Evolutionary conservation across 345 rosid species (phyloP).

Genomic region (Eucalyptus marginata): DNA sequence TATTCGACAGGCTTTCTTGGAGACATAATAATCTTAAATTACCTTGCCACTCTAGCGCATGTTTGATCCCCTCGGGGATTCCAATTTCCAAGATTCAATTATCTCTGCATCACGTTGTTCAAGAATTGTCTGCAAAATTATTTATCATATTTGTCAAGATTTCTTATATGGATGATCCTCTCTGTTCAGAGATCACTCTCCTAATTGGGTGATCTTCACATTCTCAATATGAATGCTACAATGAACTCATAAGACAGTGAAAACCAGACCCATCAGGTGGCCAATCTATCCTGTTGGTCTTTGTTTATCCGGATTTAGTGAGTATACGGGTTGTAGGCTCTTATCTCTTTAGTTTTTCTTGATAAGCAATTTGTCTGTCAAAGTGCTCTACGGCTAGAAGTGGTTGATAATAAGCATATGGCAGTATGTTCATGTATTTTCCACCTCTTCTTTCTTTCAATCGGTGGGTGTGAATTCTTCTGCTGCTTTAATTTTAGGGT

Average conservation of each 20-base stretch:
- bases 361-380: not conserved
- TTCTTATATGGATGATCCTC: not conserved
- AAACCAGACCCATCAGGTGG: not conserved
- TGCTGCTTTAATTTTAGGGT: not conserved
- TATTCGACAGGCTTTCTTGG: not conserved
- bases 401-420: not conserved
- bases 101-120: not conserved
- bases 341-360: not conserved
- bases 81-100: not conserved
- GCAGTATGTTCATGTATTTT: not conserved
- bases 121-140: not conserved
- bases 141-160: not conserved
- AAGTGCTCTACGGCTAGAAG: not conserved
- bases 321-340: not conserved
- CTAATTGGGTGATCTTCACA: not conserved
- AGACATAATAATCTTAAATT: not conserved
- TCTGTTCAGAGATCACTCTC: not conserved
- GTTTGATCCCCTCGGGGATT: not conserved
- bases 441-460: not conserved
- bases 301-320: not conserved
- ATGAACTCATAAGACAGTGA: not conserved
- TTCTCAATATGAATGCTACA: not conserved
- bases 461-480: not conserved
- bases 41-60: not conserved
- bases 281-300: not conserved